phyloP scores from a whole-genome alignment of 768 basidiomycete genomes.

The Psilocybe subaeruginosa region DNA sequence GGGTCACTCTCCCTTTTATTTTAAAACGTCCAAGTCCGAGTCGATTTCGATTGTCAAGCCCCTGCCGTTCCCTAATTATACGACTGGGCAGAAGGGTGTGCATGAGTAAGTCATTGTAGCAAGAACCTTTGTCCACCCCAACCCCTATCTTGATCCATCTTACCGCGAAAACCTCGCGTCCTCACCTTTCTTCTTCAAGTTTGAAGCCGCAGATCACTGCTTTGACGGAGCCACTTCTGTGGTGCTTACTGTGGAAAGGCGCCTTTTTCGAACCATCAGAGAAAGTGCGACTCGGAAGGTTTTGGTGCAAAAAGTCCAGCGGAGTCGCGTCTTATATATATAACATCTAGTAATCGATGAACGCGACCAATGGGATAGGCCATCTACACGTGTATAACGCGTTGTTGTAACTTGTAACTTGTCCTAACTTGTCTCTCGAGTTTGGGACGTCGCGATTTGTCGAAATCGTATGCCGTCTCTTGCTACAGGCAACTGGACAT shows the following conservation, averaged over 20 bases:
- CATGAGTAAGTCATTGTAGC: too few relatives aligned
- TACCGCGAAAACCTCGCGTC: neutral
- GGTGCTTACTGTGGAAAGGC: neutral
- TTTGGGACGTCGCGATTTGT: neutral
- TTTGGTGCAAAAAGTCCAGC: slow-evolving; percentile 1
- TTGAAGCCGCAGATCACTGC: neutral
- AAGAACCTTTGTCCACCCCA: too few relatives aligned
- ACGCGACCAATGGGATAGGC: neutral
- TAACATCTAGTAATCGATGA: slow-evolving; percentile 2
- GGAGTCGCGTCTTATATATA: neutral
- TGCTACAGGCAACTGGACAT: too few relatives aligned
- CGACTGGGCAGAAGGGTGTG: too few relatives aligned
- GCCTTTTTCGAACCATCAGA: neutral
- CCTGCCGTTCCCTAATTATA: too few relatives aligned
- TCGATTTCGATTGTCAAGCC: neutral
- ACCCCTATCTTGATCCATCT: neutral
- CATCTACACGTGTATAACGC: slow-evolving; percentile 20
- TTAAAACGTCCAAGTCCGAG: neutral
- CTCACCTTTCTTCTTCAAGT: neutral
- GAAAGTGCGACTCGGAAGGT: neutral
- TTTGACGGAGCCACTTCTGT: neutral
- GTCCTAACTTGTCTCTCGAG: neutral
- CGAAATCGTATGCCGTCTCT: neutral
- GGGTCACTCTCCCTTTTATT: neutral
- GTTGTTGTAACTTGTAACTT: neutral